phyloP scores from a whole-genome alignment of 1,284 basidiomycete species.

The Fomitopsis palustris region DNA sequence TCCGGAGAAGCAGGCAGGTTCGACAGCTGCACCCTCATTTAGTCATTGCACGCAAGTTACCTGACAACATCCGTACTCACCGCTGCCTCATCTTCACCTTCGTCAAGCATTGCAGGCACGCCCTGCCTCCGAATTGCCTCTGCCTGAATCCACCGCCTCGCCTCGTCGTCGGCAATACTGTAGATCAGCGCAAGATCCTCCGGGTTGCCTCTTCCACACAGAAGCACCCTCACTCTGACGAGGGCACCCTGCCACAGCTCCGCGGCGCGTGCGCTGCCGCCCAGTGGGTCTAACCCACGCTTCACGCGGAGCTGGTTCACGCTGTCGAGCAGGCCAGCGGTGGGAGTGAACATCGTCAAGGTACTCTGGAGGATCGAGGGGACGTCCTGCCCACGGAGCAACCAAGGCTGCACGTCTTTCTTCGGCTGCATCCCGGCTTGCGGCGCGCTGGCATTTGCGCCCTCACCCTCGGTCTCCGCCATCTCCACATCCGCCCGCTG shows the following conservation, averaged over 20 bases:
- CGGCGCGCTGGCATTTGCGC: background rate
- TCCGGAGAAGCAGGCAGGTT: conserved; percentile 36
- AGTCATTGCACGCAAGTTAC: background rate
- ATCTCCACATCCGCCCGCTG: conserved; percentile 29
- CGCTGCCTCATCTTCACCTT: conserved; percentile 36
- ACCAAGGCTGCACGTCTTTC: conserved; percentile 48
- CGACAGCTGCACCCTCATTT: conserved; percentile 37
- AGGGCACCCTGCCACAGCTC: conserved; percentile 57
- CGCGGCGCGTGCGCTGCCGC: conserved; percentile 29
- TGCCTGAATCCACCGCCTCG: conserved; percentile 37
- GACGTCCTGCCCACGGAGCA: conserved; percentile 56
- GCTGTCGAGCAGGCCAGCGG: conserved; percentile 43
- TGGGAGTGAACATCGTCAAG: conserved; percentile 37
- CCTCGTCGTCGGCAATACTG: conserved; percentile 49
- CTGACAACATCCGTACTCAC: conserved; percentile 30
- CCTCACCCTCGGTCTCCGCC: conserved; percentile 28
- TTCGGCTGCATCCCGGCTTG: background rate
- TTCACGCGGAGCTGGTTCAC: conserved; percentile 59
- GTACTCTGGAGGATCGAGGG: conserved; percentile 42
- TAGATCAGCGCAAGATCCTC: conserved; percentile 74
- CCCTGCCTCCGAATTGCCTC: conserved; percentile 27
- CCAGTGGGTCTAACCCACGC: conserved; percentile 42
- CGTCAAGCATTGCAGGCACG: conserved; percentile 7
- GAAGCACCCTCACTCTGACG: conserved; percentile 57
- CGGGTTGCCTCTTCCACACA: conserved; percentile 68